A percentile compares a stretch with the other conserved stretches of the same genome.
phyloP scores from a whole-genome alignment of 2,329 filamentous ascomycete genomes.

The Fusarium brachygibbosum region DNA sequence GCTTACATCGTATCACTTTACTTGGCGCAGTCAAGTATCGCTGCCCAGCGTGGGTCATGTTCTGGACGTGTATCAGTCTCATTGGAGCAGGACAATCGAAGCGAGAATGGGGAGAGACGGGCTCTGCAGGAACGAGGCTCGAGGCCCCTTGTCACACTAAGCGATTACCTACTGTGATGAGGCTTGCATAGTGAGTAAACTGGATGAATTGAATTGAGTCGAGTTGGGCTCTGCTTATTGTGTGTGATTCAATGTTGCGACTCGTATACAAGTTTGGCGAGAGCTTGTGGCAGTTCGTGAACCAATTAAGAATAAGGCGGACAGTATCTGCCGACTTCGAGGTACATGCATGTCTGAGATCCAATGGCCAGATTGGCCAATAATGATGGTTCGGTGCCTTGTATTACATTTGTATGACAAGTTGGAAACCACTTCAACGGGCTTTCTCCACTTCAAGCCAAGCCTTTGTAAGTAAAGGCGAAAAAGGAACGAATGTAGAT shows the following conservation, averaged over 20 bases:
- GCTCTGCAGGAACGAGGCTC: constrained; percentile 23
- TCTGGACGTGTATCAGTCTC: constrained; percentile 48
- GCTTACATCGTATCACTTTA: constrained; percentile 5
- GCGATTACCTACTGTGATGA: constrained; percentile 29
- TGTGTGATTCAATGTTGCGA: constrained; percentile 19
- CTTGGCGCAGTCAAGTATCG: constrained; percentile 44
- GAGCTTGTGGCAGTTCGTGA: constrained; percentile 17
- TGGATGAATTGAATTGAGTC: constrained; percentile 1
- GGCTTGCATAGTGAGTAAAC: constrained; percentile 22
- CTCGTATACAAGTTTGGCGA: not conserved
- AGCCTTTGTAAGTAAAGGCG: too few relatives aligned
- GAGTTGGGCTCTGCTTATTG: constrained; percentile 1
- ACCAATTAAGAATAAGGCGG: constrained; percentile 26
- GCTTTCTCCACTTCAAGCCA: too few relatives aligned
- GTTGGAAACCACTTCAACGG: not conserved
- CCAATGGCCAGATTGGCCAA: not conserved
- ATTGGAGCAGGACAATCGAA: constrained; percentile 45
- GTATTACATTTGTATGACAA: not conserved
- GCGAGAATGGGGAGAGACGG: constrained; percentile 37
- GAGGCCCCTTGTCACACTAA: constrained; percentile 17
- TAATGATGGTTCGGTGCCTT: not conserved
- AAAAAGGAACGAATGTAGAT: not conserved
- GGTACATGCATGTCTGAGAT: not conserved
- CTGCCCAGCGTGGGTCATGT: constrained; percentile 47
- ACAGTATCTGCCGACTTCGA: not conserved